Percentiles rank a stretch among this genome's conserved stretches.
Evolutionary conservation across 805 yeast genomes (phyloP).

Genomic region (Starmerella sirachaensis): DNA sequence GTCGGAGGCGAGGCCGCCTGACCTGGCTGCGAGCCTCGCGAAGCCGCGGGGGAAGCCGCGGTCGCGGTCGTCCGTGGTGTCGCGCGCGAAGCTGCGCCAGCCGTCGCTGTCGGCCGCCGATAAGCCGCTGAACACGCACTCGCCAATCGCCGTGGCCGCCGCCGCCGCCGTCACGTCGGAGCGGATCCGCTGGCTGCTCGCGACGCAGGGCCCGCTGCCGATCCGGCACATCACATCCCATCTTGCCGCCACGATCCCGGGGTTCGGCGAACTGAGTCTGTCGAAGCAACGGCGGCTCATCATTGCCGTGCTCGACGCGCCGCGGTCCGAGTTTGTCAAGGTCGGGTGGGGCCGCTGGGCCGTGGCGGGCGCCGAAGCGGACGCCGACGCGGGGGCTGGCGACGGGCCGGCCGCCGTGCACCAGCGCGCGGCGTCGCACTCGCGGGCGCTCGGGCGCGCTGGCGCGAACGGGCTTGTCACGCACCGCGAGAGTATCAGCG

Average conservation of each 20-base stretch:
- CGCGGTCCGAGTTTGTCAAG: constrained; percentile 63
- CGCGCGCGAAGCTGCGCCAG: constrained; percentile 18
- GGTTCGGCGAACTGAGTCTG: constrained; percentile 66
- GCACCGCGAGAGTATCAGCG: constrained; percentile 22
- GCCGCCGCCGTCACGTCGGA: constrained; percentile 76
- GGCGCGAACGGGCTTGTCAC: too few species aligned
- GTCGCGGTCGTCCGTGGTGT: constrained; percentile 14
- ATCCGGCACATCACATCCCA: constrained; percentile 80
- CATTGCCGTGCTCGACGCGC: constrained; percentile 75
- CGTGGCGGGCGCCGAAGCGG: constrained; percentile 59
- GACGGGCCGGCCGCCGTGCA: constrained; percentile 7
- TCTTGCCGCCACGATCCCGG: constrained; percentile 58
- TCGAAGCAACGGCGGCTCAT: constrained; percentile 84
- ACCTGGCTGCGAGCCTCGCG: neutral
- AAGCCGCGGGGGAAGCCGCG: constrained; percentile 15
- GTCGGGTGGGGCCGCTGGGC: constrained; percentile 99
- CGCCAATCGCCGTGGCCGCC: constrained; percentile 79
- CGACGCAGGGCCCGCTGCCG: constrained; percentile 74
- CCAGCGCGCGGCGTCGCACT: neutral
- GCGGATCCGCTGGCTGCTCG: constrained; percentile 54
- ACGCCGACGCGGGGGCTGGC: constrained; percentile 38
- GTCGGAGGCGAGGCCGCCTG: too few species aligned
- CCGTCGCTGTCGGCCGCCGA: constrained; percentile 11
- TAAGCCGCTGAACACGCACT: constrained; percentile 43
- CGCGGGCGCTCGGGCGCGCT: too few species aligned